Evolutionary conservation across 495 filamentous ascomycete genomes (phyloP), one percentile per base, ranked within the genome.

Genomic region (Aspergillus asperescens): DNA sequence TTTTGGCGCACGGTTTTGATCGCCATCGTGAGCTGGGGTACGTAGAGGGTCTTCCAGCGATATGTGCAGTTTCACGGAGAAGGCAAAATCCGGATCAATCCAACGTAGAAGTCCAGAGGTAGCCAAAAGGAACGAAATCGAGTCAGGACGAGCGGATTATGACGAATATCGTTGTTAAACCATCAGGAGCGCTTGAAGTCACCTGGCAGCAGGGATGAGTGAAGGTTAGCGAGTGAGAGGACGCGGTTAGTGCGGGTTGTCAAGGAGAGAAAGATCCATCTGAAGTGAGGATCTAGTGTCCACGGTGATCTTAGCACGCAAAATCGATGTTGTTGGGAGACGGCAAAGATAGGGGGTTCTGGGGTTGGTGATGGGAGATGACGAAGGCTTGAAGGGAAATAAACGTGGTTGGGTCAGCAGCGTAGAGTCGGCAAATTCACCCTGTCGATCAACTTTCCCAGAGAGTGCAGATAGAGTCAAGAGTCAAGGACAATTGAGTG

Each of bases 1-100:
- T 71, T 74, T 60, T 85, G 81, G 54, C 82, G 82, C 50, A 84
- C 73, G 44, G 79, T 68, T 64, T 83, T 70, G 80, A 85, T 84
- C 52, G 66, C 32, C 35, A 48, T 41, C 40, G 16, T 42, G 49
- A 37, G 31, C 16, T 23, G 18, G 43, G 7, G 25, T 28, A 29
- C 16, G 24, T 8, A 29, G 37, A 9, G 13, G n/a, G 2, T 42
- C 3, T 20, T 42, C 39, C 39, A 35, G n/a, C 5, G 32, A 15
- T 35, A 15, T 12, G 7, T 1, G 22, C 37, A 20, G 39, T 22
- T 42, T 10, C 19, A 29, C 28, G 23, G n/a, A 35, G 1, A 32
- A 13, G 7, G 22, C n/a, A 38, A 41, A 19, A 2, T 34, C 19
- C 43, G 5, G 10, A 13, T 15, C 9, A 34, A 16, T 34, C n/a